These are phyloP conservation scores for Spirogloea muscicola DNA, from an alignment of 139 green algal species.

Conservation along the genomic window DNA sequence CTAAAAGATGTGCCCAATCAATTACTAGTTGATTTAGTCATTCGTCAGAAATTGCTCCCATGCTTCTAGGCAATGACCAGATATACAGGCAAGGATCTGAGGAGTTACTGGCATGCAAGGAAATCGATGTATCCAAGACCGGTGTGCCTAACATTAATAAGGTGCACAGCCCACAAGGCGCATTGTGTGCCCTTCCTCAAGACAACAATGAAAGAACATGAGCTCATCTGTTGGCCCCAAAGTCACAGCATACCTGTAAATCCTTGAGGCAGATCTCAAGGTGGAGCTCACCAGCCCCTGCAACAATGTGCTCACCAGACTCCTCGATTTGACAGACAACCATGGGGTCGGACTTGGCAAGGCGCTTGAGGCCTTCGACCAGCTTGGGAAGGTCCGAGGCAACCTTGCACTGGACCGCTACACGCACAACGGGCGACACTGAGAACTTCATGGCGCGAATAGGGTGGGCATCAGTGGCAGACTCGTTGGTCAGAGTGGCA, in stretches of 20 bases:
- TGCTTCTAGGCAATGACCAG: too few relatives aligned
- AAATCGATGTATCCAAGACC: too few relatives aligned
- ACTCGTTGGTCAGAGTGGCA: slow-evolving; percentile 87
- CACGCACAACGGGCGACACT: slow-evolving; percentile 90
- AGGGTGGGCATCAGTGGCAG: slow-evolving; percentile 80
- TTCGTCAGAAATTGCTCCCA: too few relatives aligned
- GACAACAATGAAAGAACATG: too few relatives aligned
- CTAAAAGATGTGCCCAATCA: too few relatives aligned
- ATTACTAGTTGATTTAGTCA: too few relatives aligned
- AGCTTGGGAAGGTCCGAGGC: slow-evolving; percentile 97
- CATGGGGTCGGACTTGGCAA: slow-evolving; percentile 98
- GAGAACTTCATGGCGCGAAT: slow-evolving; percentile 99
- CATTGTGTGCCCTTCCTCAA: too few relatives aligned
- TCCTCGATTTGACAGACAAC: slow-evolving; percentile 97
- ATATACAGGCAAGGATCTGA: too few relatives aligned
- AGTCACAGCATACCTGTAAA: slow-evolving; percentile 82
- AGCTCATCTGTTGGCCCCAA: too few relatives aligned
- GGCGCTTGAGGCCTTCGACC: slow-evolving; percentile 96
- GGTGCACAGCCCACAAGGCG: too few relatives aligned
- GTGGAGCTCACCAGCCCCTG: slow-evolving; percentile 90
- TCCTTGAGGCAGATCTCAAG: slow-evolving; percentile 99
- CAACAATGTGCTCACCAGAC: slow-evolving; percentile 99
- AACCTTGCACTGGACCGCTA: slow-evolving; percentile 91
- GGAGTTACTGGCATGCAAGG: too few relatives aligned
- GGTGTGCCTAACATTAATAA: too few relatives aligned